Evolutionary conservation across 768 basidiomycete species (phyloP).

Genomic region (Mycena pura): DNA sequence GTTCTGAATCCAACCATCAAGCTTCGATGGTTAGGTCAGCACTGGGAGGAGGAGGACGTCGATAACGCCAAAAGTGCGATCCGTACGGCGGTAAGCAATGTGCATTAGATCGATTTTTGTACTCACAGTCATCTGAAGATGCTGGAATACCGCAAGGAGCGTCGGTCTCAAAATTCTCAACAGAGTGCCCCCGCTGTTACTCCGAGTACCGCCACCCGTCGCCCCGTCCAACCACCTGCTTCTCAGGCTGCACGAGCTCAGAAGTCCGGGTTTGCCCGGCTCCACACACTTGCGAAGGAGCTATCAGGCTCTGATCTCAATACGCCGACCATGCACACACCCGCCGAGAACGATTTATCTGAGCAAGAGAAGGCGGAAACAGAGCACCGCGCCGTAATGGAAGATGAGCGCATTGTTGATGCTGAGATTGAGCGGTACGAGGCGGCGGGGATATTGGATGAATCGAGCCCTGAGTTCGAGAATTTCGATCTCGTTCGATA

Average conservation of each 20-base stretch:
- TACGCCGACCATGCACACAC: background rate
- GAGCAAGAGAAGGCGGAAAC: background rate
- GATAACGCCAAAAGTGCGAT: background rate
- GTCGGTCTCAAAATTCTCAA: background rate
- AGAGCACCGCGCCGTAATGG: background rate
- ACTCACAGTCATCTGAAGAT: background rate
- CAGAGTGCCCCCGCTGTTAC: too few species aligned
- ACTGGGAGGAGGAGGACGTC: background rate
- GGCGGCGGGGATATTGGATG: background rate
- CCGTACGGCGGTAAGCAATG: background rate
- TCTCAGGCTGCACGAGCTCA: background rate
- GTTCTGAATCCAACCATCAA: constrained; percentile 31
- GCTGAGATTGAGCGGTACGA: background rate
- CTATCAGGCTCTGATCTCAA: background rate
- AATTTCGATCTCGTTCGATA: background rate
- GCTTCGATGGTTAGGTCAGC: background rate
- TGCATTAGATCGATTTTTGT: background rate
- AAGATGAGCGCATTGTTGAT: background rate
- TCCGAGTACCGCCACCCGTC: background rate
- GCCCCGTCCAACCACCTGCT: background rate
- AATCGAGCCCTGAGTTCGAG: background rate
- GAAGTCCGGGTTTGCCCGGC: background rate
- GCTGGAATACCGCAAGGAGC: constrained; percentile 3
- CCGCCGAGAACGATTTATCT: background rate
- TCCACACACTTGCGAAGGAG: background rate